Conservation (phyloP, 805 yeast species). For the Metschnikowia bowlesiae region DNA sequence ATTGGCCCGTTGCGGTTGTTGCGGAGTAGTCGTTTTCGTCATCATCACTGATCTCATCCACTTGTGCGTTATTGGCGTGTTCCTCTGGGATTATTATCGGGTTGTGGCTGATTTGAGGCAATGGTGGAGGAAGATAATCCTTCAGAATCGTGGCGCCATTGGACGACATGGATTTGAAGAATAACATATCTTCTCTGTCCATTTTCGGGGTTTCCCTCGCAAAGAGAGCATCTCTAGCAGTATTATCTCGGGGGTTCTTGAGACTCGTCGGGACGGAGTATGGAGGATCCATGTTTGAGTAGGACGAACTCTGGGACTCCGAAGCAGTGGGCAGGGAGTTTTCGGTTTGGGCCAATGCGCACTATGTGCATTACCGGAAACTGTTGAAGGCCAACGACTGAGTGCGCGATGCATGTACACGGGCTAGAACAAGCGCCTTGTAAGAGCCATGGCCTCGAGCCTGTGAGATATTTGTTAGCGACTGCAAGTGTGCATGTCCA, state of each 20-base stretch:
- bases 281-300: neutral
- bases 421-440: too few species aligned
- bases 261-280: neutral
- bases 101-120: constrained; percentile 8
- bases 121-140: constrained; percentile 12
- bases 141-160: constrained; percentile 8
- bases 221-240: neutral
- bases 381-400: too few species aligned
- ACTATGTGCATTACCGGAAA: neutral
- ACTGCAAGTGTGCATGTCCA: too few species aligned
- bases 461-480: too few species aligned
- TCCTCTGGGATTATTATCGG: constrained; percentile 9
- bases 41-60: constrained; percentile 6
- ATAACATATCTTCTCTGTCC: constrained; percentile 2
- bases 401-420: too few species aligned
- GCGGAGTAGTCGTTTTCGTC: neutral
- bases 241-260: neutral
- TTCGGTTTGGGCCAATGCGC: neutral
- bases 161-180: constrained; percentile 6
- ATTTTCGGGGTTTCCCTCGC: neutral
- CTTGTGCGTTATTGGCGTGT: neutral
- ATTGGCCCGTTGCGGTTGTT: constrained; percentile 21
- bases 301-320: neutral
- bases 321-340: neutral
- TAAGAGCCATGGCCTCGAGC: too few species aligned